phyloP scores from a whole-genome alignment of 179 eudicot genomes.

The Beta lomatogona region DNA sequence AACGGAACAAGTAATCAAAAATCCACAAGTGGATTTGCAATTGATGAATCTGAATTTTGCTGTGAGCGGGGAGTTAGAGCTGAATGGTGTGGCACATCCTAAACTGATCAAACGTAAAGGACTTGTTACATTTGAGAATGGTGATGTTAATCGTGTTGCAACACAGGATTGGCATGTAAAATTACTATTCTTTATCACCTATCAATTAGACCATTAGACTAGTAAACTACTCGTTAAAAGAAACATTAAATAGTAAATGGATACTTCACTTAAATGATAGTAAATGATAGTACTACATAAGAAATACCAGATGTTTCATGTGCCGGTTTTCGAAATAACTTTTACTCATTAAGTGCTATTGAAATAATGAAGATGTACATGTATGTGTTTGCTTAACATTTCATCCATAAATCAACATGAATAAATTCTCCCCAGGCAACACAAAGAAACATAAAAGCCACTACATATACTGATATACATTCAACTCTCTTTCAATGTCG shows the following conservation, averaged over 20 bases:
- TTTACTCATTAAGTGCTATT: not conserved
- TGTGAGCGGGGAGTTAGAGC: constrained; percentile 94
- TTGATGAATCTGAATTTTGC: constrained; percentile 95
- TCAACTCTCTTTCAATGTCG: not conserved
- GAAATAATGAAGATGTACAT: not conserved
- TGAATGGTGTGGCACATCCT: constrained; percentile 94
- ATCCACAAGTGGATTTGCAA: constrained; percentile 77
- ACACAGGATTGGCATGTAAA: constrained; percentile 57
- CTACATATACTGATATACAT: not conserved
- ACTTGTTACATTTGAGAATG: constrained; percentile 86
- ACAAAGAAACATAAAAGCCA: not conserved
- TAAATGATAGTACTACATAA: no score
- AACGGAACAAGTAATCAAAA: constrained; percentile 64
- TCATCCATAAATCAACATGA: not conserved
- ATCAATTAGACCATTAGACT: no score
- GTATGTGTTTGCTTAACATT: not conserved
- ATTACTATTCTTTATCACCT: no score
- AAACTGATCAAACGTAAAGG: constrained; percentile 93
- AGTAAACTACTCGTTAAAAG: no score
- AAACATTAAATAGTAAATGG: no score
- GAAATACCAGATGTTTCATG: no score
- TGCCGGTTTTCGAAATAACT: not conserved
- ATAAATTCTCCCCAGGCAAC: not conserved
- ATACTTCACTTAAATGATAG: no score
- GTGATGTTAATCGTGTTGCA: constrained; percentile 97